Evolutionary conservation across 345 rosid species (phyloP), one percentile per base, ranked within the genome.

Genomic region (Streptanthus diversifolius): DNA sequence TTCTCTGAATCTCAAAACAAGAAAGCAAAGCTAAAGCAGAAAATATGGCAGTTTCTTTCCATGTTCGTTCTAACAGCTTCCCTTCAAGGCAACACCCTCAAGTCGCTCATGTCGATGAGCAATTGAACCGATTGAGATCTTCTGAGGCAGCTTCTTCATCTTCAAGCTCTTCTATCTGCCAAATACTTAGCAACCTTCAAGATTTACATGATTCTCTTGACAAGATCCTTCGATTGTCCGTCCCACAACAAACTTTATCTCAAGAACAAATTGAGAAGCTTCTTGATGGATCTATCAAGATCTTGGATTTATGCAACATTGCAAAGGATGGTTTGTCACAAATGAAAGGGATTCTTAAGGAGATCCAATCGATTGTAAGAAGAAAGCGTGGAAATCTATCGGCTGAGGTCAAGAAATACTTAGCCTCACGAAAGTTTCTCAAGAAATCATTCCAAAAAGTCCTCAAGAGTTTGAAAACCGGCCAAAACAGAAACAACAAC

Each of bases 11-110:
- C 58, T 45, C 40, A 36, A 55, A 47, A 39, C 66, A 56, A 65
- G 51, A 66, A 57, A 51, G 1, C 56, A 41, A 65, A 65, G 32
- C 22, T 62, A 55, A 60, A 62, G 3, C n/a, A n/a, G 12, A 10
- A 6, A 79, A 83, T 78, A 83, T 85, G 87, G 73, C 79, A 5
- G 15, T 73, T 19, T 71, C 77, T 47, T 79, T 11, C 75, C 91
- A 84, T 53, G n/a, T 66, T 70, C 77, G 90, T 1, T 86, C 90
- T 3, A 81, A 80, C 71, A 84, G 87, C 67, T 75, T 80, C 57
- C 88, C 83, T n/a, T 72, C 79, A 5, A 82, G 72, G 27, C 74
- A 74, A 35, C 87, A 87, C 66, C 86, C 83, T 37, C 40, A 82
- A 12, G 43, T 52, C 7, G 66, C 86, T 35, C 32, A 82, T 53